Conservation (phyloP, 176 grass and related monocot species). For the Aegilops bicornis region DNA sequence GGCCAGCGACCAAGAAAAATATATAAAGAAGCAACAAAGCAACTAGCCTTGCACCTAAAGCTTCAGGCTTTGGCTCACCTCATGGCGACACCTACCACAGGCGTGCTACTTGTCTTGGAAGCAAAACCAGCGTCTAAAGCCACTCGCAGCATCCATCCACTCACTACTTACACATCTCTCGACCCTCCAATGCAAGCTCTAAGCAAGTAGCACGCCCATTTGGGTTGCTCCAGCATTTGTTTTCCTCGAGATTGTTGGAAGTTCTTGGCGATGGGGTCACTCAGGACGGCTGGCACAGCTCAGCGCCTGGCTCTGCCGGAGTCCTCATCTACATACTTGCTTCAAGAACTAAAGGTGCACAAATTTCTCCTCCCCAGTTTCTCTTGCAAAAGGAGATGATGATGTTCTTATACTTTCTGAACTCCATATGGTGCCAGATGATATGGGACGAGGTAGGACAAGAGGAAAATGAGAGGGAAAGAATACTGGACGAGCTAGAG, state of each 20-base stretch:
- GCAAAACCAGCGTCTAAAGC: constrained; percentile 90
- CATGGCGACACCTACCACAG: constrained; percentile 68
- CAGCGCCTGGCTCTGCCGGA: constrained; percentile 43
- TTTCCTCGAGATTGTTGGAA: constrained; percentile 21
- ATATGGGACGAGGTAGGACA: constrained; percentile 97
- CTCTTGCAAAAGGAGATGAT: background rate
- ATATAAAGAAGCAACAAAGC: constrained; percentile 19
- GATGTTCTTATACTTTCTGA: background rate
- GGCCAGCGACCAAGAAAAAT: constrained; percentile 15
- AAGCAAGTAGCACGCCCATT: constrained; percentile 32
- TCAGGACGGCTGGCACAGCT: constrained; percentile 54
- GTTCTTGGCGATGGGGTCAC: constrained; percentile 60
- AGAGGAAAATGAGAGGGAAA: constrained; percentile 68
- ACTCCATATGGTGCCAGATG: constrained; percentile 48
- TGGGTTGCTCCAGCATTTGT: constrained; percentile 17
- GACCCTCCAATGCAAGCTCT: constrained; percentile 28
- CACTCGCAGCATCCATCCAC: constrained; percentile 56
- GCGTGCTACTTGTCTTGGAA: constrained; percentile 90
- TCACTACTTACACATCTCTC: constrained; percentile 40
- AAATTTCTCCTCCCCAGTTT: constrained; percentile 18
- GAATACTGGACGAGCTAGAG: constrained; percentile 72
- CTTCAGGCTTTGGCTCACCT: constrained; percentile 48
- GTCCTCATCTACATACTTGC: constrained; percentile 83
- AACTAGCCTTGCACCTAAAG: constrained; percentile 60
- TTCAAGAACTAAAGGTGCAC: constrained; percentile 86